Percentiles rank a stretch among this genome's conserved stretches.
Conservation (phyloP, 208 protist species). For the Tritrichomonas foetus region DNA sequence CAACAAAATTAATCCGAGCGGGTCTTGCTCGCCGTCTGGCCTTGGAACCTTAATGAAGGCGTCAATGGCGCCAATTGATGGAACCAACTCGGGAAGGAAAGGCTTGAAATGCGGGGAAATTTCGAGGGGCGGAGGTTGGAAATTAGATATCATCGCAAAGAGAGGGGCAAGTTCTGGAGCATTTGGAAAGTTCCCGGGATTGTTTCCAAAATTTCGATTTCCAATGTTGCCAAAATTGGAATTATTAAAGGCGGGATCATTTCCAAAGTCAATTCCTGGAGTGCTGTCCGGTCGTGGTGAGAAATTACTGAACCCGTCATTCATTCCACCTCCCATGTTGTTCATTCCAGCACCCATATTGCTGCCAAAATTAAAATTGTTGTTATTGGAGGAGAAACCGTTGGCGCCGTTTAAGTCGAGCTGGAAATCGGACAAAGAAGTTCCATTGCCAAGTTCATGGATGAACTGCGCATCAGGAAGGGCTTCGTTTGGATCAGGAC, state of each 20-base stretch:
- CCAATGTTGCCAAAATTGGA: neutral
- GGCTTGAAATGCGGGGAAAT: constrained; percentile 30
- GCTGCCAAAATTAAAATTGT: no score
- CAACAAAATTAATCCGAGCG: neutral
- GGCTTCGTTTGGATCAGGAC: no score
- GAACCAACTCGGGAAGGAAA: neutral
- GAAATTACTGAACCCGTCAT: neutral
- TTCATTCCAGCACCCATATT: no score
- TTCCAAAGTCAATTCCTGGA: neutral
- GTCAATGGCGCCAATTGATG: constrained; percentile 80
- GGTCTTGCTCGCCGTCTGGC: neutral
- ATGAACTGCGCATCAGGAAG: no score
- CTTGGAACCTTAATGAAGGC: constrained; percentile 82
- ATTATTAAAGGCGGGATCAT: neutral
- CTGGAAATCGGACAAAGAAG: no score
- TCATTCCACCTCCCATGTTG: neutral
- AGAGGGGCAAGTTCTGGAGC: neutral
- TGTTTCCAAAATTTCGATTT: neutral
- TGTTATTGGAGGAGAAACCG: no score
- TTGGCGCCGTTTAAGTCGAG: no score
- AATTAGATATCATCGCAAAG: neutral
- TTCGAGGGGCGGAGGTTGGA: neutral
- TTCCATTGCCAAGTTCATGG: no score
- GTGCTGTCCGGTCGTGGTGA: neutral
- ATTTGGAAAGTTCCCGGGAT: neutral